Evolutionary conservation across 768 basidiomycete species (phyloP), one percentile per base, ranked within the genome.

Genomic region (Agaricus subrufescens): DNA sequence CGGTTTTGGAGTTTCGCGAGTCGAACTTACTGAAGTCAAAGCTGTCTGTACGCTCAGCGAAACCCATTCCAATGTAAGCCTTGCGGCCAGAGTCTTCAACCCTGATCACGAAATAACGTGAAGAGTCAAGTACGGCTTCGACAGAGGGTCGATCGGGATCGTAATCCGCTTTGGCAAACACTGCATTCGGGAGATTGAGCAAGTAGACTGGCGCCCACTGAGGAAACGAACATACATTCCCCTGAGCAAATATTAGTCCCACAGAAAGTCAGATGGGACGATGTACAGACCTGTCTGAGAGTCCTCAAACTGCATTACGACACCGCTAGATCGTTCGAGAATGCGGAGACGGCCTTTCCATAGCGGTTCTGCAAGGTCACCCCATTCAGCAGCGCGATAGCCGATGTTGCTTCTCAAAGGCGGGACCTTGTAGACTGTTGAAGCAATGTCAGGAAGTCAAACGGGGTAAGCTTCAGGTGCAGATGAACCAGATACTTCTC

Each of bases 111-210:
- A 98, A 98, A 68, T 98, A 98, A 47, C 94, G 84, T 10, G 94
- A 95, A 1, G 93, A 95, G 68, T 98, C 94, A 27, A 97, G 77
- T 14, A 95, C 94, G n/a, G 91, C 89, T 61, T 98, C 94, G n/a
- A 98, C 91, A 29, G 82, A 86, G 4, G 92, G 91, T 56, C 84
- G 85, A 44, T 80, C 72, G 14, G 85, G 77, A 64, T 91, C 87
- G 65, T 97, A 98, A 44, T 82, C 82, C 14, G 93, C 85, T 61
- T 82, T 86, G 43, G 95, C 95, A 74, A 98, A 98, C 54, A 91
- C 91, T 90, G 37, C 30, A 69, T 38, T 30, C 58, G 46, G 45
- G 49, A 43, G 47, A 52, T 55, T 53, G 39, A 45, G 9, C 31
- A 25, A 27, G 38, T 19, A 31, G 31, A 5, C 5, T 31, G 34